phyloP scores from a whole-genome alignment of 192 early-diverging fungal genomes.

The Paraglomus brasilianum region DNA sequence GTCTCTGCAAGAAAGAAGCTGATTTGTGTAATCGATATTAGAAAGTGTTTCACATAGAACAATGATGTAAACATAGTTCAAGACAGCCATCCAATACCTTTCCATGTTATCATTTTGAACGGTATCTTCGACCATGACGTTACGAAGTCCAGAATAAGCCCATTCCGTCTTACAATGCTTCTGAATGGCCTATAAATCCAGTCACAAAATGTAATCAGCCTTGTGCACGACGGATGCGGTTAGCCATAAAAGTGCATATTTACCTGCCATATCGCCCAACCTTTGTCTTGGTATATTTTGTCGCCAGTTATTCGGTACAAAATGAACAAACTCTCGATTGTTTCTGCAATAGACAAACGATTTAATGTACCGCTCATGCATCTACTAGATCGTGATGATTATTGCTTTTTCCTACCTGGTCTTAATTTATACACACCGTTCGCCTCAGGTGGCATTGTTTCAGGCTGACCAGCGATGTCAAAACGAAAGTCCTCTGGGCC shows the following conservation, averaged over 20 bases:
- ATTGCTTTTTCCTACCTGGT: constrained; percentile 45
- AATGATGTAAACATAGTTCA: background rate
- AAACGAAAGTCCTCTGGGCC: constrained; percentile 51
- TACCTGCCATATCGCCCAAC: constrained; percentile 66
- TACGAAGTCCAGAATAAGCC: constrained; percentile 49
- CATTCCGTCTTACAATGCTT: constrained; percentile 45
- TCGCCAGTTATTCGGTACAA: constrained; percentile 74
- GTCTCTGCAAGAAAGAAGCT: constrained; percentile 95
- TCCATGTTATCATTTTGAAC: constrained; percentile 52
- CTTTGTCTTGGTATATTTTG: constrained; percentile 60
- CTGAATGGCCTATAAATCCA: constrained; percentile 42
- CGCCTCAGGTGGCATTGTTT: constrained; percentile 11
- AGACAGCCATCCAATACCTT: constrained; percentile 37
- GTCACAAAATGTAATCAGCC: background rate
- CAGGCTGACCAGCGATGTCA: background rate
- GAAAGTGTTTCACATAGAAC: background rate
- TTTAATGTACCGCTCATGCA: background rate
- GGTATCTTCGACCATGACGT: constrained; percentile 36
- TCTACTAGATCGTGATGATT: background rate
- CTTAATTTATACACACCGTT: constrained; percentile 42
- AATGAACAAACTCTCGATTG: constrained; percentile 69
- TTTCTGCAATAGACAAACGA: constrained; percentile 48
- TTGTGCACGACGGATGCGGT: background rate
- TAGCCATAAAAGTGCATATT: background rate
- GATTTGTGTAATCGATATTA: no score